Evolutionary conservation across 257 asterid genomes (phyloP), one percentile per base, ranked within the genome.

Genomic region (Coffea canephora): DNA sequence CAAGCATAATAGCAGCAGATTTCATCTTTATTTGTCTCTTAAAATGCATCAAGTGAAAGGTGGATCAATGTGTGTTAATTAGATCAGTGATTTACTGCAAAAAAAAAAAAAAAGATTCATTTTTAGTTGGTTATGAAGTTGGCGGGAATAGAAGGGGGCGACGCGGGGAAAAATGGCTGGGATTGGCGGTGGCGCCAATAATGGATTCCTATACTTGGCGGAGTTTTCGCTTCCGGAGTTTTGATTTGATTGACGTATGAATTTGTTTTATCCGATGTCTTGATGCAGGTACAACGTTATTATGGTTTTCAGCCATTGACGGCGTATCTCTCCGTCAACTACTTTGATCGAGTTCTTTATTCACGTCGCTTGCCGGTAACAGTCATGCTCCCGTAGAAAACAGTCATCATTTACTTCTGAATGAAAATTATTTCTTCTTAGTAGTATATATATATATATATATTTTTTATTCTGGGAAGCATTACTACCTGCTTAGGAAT

Each of bases 231-330:
- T 8, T 46, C 43, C 55, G 85, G 78, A 75, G 54, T 46, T 19
- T 70, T 79, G 87, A 64, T 77, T 79, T 80, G 79, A 82, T 81
- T 70, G 77, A 34, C 73, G 45, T 79, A 12, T 61, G 50, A 69
- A 21, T 46, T 62, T 76, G 64, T 74, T 69, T 54, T 79, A 2
- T 41, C 14, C 78, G 36, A 19, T 78, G 4, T 3, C 21, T 52
- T 59, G 70, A 41, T 79, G 90, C 92, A 95, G 99, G 99, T 92
- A 77, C 96, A 90, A 61, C 96, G 93, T 73, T 88, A 87, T 79
- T 91, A 93, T 85, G 90, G 97, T 69, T 95, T 95, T 68, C 96
- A 92, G 88, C 90, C 99, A 41, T 77, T 91, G 79, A 95, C 99
- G 91, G 96, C 92, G 87, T 95, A 86, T 87, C 97, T 95, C 81